A percentile compares a stretch with the other conserved stretches of the same genome.
phyloP scores from a whole-genome alignment of 805 yeast species.

The Wickerhamomyces ciferrii region DNA sequence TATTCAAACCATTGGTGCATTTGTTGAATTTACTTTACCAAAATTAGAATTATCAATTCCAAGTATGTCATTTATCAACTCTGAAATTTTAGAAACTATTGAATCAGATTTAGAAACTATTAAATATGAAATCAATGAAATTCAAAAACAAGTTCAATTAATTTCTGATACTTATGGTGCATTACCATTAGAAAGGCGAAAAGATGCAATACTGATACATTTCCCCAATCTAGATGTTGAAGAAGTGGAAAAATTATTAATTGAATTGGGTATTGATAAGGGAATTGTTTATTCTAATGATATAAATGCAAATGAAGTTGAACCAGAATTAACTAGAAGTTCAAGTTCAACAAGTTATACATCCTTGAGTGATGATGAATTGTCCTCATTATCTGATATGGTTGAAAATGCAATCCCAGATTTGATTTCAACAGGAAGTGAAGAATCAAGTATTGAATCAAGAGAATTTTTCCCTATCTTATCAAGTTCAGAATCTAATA shows the following conservation, averaged over 20 bases:
- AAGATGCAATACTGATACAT: conserved; percentile 44
- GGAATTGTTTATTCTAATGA: conserved; percentile 46
- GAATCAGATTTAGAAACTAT: conserved; percentile 30
- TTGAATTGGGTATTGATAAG: conserved; percentile 53
- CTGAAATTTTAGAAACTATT: conserved; percentile 35
- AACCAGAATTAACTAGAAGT: conserved; percentile 14
- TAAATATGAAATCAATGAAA: conserved; percentile 35
- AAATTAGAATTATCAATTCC: conserved; percentile 29
- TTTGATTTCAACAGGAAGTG: conserved; percentile 9
- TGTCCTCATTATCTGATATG: not conserved
- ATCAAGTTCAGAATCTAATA: not conserved
- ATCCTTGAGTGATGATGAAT: not conserved
- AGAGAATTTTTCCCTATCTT: not conserved
- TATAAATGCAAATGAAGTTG: conserved; percentile 5
- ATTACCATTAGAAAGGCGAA: conserved; percentile 49
- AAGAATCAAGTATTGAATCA: not conserved
- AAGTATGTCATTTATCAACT: conserved; percentile 37
- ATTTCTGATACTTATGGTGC: conserved; percentile 56
- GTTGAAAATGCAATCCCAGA: not conserved
- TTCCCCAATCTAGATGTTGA: conserved; percentile 67
- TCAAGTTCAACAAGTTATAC: not conserved
- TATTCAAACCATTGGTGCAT: conserved; percentile 35
- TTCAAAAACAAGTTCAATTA: conserved; percentile 36
- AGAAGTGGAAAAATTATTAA: conserved; percentile 50
- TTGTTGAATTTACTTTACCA: conserved; percentile 54